Base-by-base conservation (phyloP, 164 flowering plant species). In the Echeveria elegans region DNA sequence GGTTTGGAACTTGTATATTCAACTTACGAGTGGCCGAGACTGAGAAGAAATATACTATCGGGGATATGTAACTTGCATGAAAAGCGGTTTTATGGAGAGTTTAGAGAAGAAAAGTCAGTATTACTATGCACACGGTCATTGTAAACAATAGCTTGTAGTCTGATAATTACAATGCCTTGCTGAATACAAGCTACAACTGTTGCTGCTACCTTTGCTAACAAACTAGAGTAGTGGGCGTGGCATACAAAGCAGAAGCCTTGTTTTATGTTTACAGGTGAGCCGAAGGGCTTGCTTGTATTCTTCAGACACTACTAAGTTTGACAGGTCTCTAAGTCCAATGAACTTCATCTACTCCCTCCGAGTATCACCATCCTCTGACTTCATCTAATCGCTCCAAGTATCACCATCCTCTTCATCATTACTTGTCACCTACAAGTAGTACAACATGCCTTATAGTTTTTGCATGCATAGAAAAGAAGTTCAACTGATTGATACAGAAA, bases 341-440 rank as follows among this genome's bases (percentile, higher is more conserved):
- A 50, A 6, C 14, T 53, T 12, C 59, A 48, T 8, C 30, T 53
- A 53, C 29, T 92, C 96, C 65, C 96, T 92, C 96, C 98, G 88
- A 64, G 62, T 83, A 63, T 83, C n/a, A n/a, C n/a, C n/a, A n/a
- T n/a, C n/a, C n/a, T n/a, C n/a, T n/a, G n/a, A n/a, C n/a, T n/a
- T n/a, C n/a, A n/a, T n/a, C n/a, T n/a, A n/a, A n/a, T n/a, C n/a
- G n/a, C n/a, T n/a, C n/a, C n/a, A n/a, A n/a, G n/a, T n/a, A n/a
- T n/a, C 89, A 66, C 85, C 83, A 34, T 87, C 92, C 32, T 77
- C 92, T 11, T 83, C 89, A 50, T 84, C 86, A 56, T 89, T 89
- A 68, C 91, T 88, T 24, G 78, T 88, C 63, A 82, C 96, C 96
- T 92, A 86, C 15, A 72, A 45, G 26, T 60, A 29, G 63, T 40